Evolutionary conservation across 2,329 filamentous ascomycete species (phyloP).

Genomic region (Fonsecaea pedrosoi): DNA sequence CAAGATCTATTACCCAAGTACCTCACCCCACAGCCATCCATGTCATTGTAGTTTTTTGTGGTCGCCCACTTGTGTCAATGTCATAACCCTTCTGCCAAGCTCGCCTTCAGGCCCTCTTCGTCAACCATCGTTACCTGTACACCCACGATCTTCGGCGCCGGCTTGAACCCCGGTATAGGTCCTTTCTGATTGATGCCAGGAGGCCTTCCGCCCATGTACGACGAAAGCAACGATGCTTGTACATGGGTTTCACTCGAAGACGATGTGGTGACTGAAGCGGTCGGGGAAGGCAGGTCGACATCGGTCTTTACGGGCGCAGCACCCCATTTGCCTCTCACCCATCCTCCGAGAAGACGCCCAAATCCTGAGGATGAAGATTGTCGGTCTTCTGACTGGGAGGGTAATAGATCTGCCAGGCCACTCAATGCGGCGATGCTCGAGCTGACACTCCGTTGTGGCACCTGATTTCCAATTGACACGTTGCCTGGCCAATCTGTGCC

Average conservation of each 20-base stretch:
- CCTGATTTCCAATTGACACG: constrained; percentile 6
- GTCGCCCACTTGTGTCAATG: not conserved
- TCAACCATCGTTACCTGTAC: constrained; percentile 67
- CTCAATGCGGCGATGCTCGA: constrained; percentile 36
- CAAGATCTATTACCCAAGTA: not conserved
- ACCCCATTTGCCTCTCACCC: constrained; percentile 70
- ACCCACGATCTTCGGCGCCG: constrained; percentile 59
- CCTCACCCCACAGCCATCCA: not conserved
- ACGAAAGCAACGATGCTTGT: constrained; percentile 24
- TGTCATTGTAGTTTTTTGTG: not conserved
- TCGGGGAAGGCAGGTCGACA: constrained; percentile 28
- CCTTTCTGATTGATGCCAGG: constrained; percentile 82
- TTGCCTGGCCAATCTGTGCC: constrained; percentile 9
- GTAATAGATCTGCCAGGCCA: constrained; percentile 36
- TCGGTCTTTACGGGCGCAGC: constrained; percentile 54
- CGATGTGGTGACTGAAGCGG: constrained; percentile 20
- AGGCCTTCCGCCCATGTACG: constrained; percentile 49
- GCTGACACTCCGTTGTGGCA: constrained; percentile 23
- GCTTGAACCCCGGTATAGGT: constrained; percentile 72
- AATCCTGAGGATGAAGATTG: constrained; percentile 46
- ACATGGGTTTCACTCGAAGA: constrained; percentile 12
- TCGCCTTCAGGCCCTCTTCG: constrained; percentile 66
- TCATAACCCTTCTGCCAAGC: constrained; percentile 54
- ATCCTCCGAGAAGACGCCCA: constrained; percentile 66
- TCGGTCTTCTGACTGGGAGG: constrained; percentile 36